Evolutionary conservation across 78 protist genomes (phyloP).

Genomic region (Planoprotostelium fungivorum): DNA sequence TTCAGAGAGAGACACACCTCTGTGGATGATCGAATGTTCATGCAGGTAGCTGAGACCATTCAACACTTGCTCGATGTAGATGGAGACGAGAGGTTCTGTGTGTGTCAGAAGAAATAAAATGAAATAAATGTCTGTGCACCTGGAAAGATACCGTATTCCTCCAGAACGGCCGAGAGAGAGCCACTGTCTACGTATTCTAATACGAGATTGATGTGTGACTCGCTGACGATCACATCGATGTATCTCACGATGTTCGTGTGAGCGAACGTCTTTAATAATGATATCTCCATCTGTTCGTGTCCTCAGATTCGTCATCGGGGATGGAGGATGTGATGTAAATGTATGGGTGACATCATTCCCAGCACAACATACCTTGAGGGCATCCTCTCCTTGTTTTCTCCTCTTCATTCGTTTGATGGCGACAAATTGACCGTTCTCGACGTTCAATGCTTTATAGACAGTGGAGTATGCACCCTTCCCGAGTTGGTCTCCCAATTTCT

Average conservation of each 20-base stretch:
- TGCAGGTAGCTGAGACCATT: constrained; percentile 50
- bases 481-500: constrained; percentile 39
- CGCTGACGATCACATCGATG: constrained; percentile 33
- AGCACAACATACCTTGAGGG: neutral
- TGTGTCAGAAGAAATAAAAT: neutral
- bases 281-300: neutral
- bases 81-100: neutral
- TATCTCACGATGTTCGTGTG: constrained; percentile 55
- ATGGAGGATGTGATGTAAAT: neutral
- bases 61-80: constrained; percentile 45
- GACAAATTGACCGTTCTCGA: constrained; percentile 58
- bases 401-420: constrained; percentile 45
- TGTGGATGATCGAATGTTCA: constrained; percentile 31
- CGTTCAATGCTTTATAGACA: constrained; percentile 42
- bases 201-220: constrained; percentile 36
- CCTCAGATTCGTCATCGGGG: neutral
- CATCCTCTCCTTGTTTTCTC: constrained; percentile 9
- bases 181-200: constrained; percentile 63
- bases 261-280: neutral
- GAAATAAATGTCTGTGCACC: neutral
- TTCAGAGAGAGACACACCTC: neutral
- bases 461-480: constrained; percentile 59
- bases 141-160: constrained; percentile 42
- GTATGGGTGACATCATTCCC: neutral
- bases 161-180: constrained; percentile 30